A percentile compares a stretch with the other conserved stretches of the same genome.
Evolutionary conservation across 202 grass and related monocot species (phyloP).

Genomic region (Dendrocalamus latiflorus): DNA sequence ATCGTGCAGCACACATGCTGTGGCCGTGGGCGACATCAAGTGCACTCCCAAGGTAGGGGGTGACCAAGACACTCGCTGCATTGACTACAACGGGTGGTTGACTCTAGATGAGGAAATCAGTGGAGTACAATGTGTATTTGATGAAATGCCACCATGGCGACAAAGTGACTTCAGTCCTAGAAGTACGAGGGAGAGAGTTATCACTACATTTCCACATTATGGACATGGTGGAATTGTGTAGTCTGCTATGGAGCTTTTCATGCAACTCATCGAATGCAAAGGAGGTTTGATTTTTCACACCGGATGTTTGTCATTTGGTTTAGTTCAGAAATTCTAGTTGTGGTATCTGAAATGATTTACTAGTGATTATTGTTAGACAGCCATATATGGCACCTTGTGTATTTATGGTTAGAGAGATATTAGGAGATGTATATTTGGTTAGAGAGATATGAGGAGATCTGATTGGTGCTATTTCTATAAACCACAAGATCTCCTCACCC

Average conservation of each 20-base stretch:
- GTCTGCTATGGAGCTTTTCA: constrained; percentile 85
- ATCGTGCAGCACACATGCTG: neutral
- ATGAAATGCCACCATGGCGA: too few species aligned
- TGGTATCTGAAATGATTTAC: constrained; percentile 4
- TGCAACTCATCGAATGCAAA: constrained; percentile 68
- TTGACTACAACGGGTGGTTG: too few species aligned
- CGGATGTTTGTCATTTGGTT: constrained; percentile 5
- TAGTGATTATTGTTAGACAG: too few species aligned
- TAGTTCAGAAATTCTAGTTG: neutral
- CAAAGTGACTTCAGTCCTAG: too few species aligned
- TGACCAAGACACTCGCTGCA: neutral
- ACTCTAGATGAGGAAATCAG: too few species aligned
- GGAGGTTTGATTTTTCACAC: constrained; percentile 47
- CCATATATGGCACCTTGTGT: too few species aligned
- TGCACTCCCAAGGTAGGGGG: neutral
- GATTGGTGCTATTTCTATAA: too few species aligned
- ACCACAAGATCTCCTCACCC: too few species aligned
- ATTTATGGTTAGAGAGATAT: too few species aligned
- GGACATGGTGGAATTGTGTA: constrained; percentile 91
- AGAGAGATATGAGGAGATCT: too few species aligned
- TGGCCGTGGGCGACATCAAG: neutral
- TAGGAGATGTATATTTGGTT: too few species aligned
- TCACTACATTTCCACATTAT: constrained; percentile 90
- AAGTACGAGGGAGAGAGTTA: constrained; percentile 62
- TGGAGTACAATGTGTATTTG: too few species aligned